Base-by-base conservation (phyloP, 176 grass and related monocot species). In the Oropetium thomaeum region DNA sequence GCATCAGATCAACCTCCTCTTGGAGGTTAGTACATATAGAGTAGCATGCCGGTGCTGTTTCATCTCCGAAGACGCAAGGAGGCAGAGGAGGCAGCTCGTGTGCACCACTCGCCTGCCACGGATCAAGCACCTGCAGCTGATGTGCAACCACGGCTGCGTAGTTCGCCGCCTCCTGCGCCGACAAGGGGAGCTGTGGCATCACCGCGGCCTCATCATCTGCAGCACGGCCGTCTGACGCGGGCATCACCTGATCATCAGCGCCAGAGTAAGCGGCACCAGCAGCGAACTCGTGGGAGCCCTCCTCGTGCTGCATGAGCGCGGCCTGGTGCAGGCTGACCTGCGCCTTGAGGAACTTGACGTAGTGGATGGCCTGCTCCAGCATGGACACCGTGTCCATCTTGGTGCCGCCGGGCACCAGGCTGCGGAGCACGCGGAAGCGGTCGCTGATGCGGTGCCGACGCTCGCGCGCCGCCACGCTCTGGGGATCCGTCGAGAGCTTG, bases 361-460 rank as follows among this genome's bases (percentile, higher is more conserved):
- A 97, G 81, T 97, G 89, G 83, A 97, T 97, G 67, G 91, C 91
- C 65, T 97, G 90, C 82, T 97, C 95, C 9, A 97, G 91, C 91
- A 97, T 97, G 43, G 95, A 91, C 27, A 97, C 95, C 6, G 91
- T 97, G 62, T 97, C 95, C 95, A 97, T 92, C 79, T 97, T 97
- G 91, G 77, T 97, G 42, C 95, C 91, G 2, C 95, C 95, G 7
- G 95, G 91, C 27, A 97, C 95, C 41, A 96, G 83, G 84, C 84
- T 92, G 82, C 87, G 87, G 39, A 96, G 83, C 72, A 92, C 87
- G 51, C 89, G 75, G 82, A 97, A 97, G 65, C 95, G 88, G 71
- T 97, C 95, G 48, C 95, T 97, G 76, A 97, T 97, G 16, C 95
- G 86, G 78, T 97, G 91, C 29, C 95, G 44, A 9, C 95, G 84